A percentile compares a stretch with the other conserved stretches of the same genome.
These are phyloP conservation scores for Curvularia sp. DNA, from an alignment of 2,329 filamentous ascomycete species.

Conservation along the genomic window DNA sequence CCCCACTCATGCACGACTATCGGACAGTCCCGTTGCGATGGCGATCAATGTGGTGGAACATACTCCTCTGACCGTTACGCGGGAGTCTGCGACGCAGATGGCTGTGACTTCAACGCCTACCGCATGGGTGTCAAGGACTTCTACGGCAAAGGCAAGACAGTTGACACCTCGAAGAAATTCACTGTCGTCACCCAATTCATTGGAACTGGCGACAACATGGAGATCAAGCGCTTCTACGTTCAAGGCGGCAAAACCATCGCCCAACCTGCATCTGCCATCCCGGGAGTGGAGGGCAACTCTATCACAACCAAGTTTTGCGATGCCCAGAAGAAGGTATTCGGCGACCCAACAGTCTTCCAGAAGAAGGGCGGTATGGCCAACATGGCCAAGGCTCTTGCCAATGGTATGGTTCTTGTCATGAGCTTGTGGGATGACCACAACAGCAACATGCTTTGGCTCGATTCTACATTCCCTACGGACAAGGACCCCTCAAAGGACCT, in stretches of 20 bases:
- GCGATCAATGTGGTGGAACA: constrained; percentile 54
- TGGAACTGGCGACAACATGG: constrained; percentile 49
- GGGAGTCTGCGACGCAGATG: constrained; percentile 71
- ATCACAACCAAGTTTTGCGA: constrained; percentile 44
- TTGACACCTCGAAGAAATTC: constrained; percentile 52
- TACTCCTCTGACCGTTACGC: constrained; percentile 63
- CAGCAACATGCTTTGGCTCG: constrained; percentile 76
- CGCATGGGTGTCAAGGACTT: constrained; percentile 68
- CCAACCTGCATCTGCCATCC: constrained; percentile 53
- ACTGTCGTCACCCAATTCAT: constrained; percentile 61
- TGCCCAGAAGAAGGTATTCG: constrained; percentile 36
- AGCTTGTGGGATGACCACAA: constrained; percentile 69
- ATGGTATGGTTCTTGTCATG: constrained; percentile 70
- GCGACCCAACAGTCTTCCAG: constrained; percentile 56
- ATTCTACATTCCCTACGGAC: constrained; percentile 65
- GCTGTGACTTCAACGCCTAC: constrained; percentile 68
- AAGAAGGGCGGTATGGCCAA: constrained; percentile 62
- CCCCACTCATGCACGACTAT: constrained; percentile 67
- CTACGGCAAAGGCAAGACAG: constrained; percentile 63
- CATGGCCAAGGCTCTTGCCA: constrained; percentile 62
- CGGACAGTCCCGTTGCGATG: constrained; percentile 61
- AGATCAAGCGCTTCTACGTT: constrained; percentile 58
- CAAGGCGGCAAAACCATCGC: constrained; percentile 58
- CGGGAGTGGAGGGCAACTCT: constrained; percentile 52
- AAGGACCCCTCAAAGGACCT: constrained; percentile 33